phyloP scores from a whole-genome alignment of 2,329 filamentous ascomycete species.

The Fonsecaea multimorphosa region DNA sequence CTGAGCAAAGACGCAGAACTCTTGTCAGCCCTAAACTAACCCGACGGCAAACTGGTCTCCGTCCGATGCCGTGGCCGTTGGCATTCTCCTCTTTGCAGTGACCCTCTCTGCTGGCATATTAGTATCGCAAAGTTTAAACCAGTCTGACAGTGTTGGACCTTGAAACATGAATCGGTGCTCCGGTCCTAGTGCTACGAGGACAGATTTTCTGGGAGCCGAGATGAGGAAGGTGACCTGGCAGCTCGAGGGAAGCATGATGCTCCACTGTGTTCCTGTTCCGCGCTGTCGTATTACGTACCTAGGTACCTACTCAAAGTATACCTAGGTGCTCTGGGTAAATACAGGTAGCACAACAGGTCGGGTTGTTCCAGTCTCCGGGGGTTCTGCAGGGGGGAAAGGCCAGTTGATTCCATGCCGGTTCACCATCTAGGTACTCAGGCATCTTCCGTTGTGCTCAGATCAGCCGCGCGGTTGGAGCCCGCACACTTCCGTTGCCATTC shows the following conservation, averaged over 20 bases:
- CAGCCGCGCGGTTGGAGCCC: background rate
- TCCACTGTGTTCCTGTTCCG: slow-evolving; percentile 7
- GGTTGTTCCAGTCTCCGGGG: background rate
- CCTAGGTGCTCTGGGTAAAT: too few species aligned
- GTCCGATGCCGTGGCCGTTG: background rate
- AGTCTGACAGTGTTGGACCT: background rate
- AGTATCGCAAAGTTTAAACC: background rate
- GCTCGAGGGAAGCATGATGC: background rate
- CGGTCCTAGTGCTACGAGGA: background rate
- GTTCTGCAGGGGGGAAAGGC: background rate
- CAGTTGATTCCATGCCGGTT: background rate
- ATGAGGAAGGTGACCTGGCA: background rate
- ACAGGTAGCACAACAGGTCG: background rate
- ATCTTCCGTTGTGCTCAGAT: background rate
- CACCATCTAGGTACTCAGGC: background rate
- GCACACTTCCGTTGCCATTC: background rate
- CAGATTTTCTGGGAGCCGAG: background rate
- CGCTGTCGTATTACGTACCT: background rate
- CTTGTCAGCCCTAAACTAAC: slow-evolving; percentile 3
- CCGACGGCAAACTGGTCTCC: background rate
- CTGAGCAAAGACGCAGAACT: slow-evolving; percentile 2
- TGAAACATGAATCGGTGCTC: background rate
- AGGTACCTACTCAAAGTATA: too few species aligned
- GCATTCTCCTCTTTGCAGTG: background rate
- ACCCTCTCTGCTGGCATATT: background rate